Evolutionary conservation across 225 moss, liverwort and hornwort genomes (phyloP), one percentile per base, ranked within the genome.

Genomic region (Antitrichia curtipendula): DNA sequence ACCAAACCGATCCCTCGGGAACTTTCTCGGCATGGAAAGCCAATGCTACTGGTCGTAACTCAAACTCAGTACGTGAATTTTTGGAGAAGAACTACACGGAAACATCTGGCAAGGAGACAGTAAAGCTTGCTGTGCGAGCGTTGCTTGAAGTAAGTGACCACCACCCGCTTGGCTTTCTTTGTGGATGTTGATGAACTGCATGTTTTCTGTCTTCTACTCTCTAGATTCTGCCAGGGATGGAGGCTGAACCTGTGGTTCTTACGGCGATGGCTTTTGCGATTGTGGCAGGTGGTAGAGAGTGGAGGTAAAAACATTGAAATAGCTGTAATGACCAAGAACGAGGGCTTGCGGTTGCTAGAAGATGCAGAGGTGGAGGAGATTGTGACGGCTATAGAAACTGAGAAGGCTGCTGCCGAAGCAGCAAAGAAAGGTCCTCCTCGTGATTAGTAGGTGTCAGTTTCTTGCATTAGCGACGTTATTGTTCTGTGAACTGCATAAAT

Each of bases 21-120:
- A 97, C 95, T 10, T 99, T 97, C 91, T 96, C 97, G 75, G 98
- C 97, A 73, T 99, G 98, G 97, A 99, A 97, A 90, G 98, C 98
- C 41, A 99, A 97, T 86, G 97, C 97, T 29, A 93, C 95, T 40
- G 98, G 98, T 70, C 95, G 97, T 19, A 99, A 97, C 88, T 97
- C 97, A 34, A 99, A 94, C 75, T 99, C 97, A 27, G 95, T 99
- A 45, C 95, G 95, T 61, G 98, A 97, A 84, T 99, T 97, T 68
- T 85, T 99, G 93, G 97, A 97, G 91, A 99, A 99, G 78, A 99
- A 97, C 81, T 99, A 99, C 38, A 91, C 95, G 13, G 97, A 99
- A 90, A 99, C 97, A 23, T 95, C 98, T 82, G 98, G 98, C 75
- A 90, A 93, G 40, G 97, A 96, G 90, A 97, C 97, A 6, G 95